phyloP scores from a whole-genome alignment of 495 filamentous ascomycete genomes.

The Sordaria brevicollis region DNA sequence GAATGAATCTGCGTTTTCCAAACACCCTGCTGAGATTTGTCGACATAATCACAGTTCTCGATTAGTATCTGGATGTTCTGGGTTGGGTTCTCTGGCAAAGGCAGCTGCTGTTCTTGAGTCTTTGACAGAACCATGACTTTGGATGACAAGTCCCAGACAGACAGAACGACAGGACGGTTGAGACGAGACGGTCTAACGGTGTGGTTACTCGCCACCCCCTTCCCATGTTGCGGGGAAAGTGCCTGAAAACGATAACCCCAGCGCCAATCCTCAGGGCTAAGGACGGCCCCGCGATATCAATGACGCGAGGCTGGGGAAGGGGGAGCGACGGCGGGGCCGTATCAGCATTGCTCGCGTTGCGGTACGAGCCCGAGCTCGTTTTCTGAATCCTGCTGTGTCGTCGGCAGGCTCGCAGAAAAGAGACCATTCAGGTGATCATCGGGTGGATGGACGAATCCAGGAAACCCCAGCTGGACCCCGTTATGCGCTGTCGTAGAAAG shows the following conservation, averaged over 20 bases:
- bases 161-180: background rate
- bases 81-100: background rate
- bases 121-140: background rate
- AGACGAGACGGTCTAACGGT: background rate
- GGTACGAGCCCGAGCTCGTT: background rate
- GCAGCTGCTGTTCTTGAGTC: background rate
- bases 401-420: background rate
- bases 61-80: background rate
- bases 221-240: background rate
- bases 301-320: background rate
- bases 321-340: background rate
- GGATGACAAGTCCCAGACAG: background rate
- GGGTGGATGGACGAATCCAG: background rate
- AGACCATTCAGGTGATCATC: background rate
- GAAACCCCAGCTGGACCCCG: background rate
- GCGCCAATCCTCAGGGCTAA: background rate
- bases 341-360: background rate
- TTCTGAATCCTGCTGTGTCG: background rate
- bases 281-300: background rate
- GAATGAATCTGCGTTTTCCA: background rate
- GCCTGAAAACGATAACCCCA: background rate
- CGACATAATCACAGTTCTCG: background rate
- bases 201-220: background rate
- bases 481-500: background rate
- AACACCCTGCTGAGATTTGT: background rate